phyloP scores from a whole-genome alignment of 1,139 yeast species.

The Meyerozyma athensensis region DNA sequence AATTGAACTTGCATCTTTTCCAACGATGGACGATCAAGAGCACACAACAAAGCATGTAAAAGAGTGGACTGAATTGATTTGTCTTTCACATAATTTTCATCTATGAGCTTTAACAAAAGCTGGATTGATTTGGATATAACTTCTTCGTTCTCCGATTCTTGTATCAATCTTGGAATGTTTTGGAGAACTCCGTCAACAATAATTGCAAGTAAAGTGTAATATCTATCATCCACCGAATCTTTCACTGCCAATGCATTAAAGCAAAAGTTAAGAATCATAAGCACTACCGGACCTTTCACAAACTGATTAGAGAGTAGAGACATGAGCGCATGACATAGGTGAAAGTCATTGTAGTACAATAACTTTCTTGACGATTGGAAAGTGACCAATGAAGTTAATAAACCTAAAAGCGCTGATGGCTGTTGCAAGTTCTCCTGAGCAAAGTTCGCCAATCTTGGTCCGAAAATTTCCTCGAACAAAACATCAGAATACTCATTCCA shows the following conservation, averaged over 20 bases:
- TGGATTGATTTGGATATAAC: constrained; percentile 51
- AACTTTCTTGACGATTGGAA: constrained; percentile 46
- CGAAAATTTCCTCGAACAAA: constrained; percentile 52
- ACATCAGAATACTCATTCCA: constrained; percentile 56
- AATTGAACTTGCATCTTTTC: constrained; percentile 44
- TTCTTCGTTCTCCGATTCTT: constrained; percentile 38
- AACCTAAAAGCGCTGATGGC: constrained; percentile 68
- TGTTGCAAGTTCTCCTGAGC: constrained; percentile 77
- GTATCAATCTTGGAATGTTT: constrained; percentile 47
- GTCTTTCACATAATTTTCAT: constrained; percentile 56
- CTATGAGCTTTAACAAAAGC: constrained; percentile 51
- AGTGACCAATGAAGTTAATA: constrained; percentile 64
- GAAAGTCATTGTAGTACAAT: constrained; percentile 51
- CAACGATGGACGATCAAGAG: constrained; percentile 56
- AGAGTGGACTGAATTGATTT: constrained; percentile 52
- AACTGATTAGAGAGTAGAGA: constrained; percentile 47
- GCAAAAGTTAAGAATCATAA: constrained; percentile 54
- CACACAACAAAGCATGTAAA: constrained; percentile 54
- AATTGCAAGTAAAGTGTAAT: constrained; percentile 45
- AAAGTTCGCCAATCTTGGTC: constrained; percentile 63
- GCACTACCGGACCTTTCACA: constrained; percentile 66
- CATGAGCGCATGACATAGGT: constrained; percentile 54
- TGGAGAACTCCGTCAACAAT: constrained; percentile 53
- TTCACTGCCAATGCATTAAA: constrained; percentile 35
- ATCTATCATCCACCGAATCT: constrained; percentile 38